Percentiles rank a stretch among this genome's conserved stretches.
Conservation (phyloP, 805 yeast genomes). For the Ascoidea asiatica region DNA sequence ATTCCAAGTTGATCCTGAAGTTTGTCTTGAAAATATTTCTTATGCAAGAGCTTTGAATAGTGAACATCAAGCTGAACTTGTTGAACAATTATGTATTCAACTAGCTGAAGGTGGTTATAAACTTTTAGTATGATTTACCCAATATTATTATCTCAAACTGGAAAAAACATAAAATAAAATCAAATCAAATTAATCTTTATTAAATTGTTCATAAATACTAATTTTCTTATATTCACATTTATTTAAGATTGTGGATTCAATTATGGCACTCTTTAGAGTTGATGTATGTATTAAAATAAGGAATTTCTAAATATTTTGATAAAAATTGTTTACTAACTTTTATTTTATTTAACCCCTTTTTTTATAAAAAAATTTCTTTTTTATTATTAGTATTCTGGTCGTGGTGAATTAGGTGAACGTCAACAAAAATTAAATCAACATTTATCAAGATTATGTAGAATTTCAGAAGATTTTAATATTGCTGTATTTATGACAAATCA, state of each 20-base stretch:
- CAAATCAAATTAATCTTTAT: not conserved
- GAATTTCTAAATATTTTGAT: conserved; percentile 7
- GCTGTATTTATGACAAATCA: conserved; percentile 69
- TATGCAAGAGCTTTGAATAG: conserved; percentile 69
- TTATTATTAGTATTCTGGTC: conserved; percentile 63
- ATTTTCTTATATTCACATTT: not conserved
- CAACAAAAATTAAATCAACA: conserved; percentile 59
- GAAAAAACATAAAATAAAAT: too few relatives aligned
- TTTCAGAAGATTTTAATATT: conserved; percentile 67
- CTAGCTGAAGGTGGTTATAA: conserved; percentile 56
- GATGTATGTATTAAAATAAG: too few relatives aligned
- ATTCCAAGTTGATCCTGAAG: conserved; percentile 56
- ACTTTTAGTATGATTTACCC: conserved; percentile 37
- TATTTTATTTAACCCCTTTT: not conserved
- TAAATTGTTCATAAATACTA: not conserved
- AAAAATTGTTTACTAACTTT: not conserved
- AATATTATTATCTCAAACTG: too few relatives aligned
- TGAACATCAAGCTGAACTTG: conserved; percentile 65
- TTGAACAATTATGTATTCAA: conserved; percentile 53
- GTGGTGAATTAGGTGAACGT: conserved; percentile 67
- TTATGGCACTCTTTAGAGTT: conserved; percentile 69
- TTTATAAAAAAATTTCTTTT: conserved; percentile 8
- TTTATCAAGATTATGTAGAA: conserved; percentile 34
- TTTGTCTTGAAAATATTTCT: conserved; percentile 56
- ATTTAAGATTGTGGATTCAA: conserved; percentile 59